Evolutionary conservation across 2,329 filamentous ascomycete species (phyloP), one percentile per base, ranked within the genome.

Genomic region (Alternaria sp.): DNA sequence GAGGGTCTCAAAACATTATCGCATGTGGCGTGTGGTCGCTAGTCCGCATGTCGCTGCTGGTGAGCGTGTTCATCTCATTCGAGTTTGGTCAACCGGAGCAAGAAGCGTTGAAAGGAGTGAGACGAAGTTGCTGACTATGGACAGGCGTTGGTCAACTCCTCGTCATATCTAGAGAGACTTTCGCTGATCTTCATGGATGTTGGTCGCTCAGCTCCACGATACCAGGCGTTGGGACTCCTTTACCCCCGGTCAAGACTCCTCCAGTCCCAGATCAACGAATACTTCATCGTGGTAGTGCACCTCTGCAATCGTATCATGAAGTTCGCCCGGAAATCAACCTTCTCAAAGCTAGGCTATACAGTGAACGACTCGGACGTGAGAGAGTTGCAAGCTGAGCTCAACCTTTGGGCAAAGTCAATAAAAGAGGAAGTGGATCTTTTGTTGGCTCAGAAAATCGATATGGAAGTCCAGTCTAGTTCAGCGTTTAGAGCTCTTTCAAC

Each of bases 11-110:
- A 67, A 84, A 83, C 50, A 49, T 84, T 0, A 72, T 84, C 15
- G 82, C 82, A 0, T 82, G 80, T 59, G 77, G 82, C 13, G 80
- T 85, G 0, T 85, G 82, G 83, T 76, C 81, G 1, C 59, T 82
- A 2, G 80, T 84, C 9, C 76, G 82, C 47, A 77, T 81, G 62
- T 77, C 80, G 4, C 70, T 84, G 23, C 62, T 81, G 53, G 81
- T 84, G 43, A 30, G 78, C 75, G 10, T 19, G 15, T 47, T 51
- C 12, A 17, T 43, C 9, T 17, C 17, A 28, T 28, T 28, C 26
- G 26, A 28, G 26, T 28, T 28, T 11, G 26, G 11, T 28, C 26
- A 28, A 1, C 4, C 26, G 26, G 26, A 12, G 40, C n/a, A 17
- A 10, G 9, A 17, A 17, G n/a, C 17, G n/a, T n/a, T 17, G 40